Evolutionary conservation across 2,329 filamentous ascomycete genomes (phyloP), one percentile per base, ranked within the genome.

Genomic region (Aspergillus tamarii): DNA sequence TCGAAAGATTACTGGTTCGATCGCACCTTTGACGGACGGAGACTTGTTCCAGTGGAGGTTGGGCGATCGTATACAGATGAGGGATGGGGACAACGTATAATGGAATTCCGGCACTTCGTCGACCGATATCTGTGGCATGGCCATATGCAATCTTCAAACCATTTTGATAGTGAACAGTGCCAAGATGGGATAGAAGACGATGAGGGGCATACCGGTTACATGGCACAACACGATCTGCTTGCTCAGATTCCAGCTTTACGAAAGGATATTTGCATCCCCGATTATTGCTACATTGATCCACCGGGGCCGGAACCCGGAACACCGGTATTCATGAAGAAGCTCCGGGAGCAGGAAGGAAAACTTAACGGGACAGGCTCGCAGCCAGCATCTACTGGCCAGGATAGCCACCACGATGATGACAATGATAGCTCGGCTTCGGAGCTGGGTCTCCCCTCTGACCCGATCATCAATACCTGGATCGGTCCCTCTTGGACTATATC

Each of bases 151-250:
- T 32, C 12, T 12, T 32, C 48, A 19, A 32, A 34, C 1, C 16
- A 52, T 32, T 12, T 28, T 34, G 48, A 52, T 4, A 12, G 28
- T 19, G 36, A 59, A 19, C 52, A 60, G 14, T 43, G 41, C 16
- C 55, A 57, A 4, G 45, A 60, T 11, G 58, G 64, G 53, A 58
- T 60, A 48, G 30, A 67, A 11, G 62, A 61, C 11, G 61, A 70
- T 59, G 67, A 71, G 6, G 65, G 57, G 1, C 71, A 78, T 48
- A 88, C 84, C 12, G 92, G 89, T 14, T 99, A 99, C 76, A 87
- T 99, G 52, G 95, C 95, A 10, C 95, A 99, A 74, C 93, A 98
- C 78, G 88, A 94, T 69, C 85, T 99, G 41, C 89, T 98, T 70
- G 78, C 84, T 0, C 95, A 98, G 74, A 89, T 99, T 14, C 93